Conservation (phyloP, 2,329 filamentous ascomycete species). For the Tolypocladium sp. region DNA sequence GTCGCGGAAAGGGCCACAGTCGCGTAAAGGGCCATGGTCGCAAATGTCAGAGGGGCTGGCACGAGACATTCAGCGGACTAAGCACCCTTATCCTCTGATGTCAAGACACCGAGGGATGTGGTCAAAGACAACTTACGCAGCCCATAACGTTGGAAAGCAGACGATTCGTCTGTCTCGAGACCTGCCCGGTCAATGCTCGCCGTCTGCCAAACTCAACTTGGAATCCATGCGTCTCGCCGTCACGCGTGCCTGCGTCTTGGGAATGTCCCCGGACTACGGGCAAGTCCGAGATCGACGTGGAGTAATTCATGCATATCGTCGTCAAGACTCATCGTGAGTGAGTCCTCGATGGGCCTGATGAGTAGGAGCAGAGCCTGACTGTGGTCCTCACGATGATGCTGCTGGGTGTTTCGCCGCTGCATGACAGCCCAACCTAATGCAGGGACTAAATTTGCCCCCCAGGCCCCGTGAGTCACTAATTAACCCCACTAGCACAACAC, state of each 20-base stretch:
- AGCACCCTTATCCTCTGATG: neutral
- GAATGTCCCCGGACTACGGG: neutral
- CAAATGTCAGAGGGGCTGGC: neutral
- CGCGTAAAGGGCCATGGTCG: neutral
- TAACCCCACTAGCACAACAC: neutral
- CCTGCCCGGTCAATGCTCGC: neutral
- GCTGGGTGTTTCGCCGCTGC: neutral
- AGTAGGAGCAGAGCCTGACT: neutral
- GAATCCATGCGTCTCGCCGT: too few relatives aligned
- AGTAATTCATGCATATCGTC: neutral
- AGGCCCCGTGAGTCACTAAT: neutral
- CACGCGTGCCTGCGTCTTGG: neutral
- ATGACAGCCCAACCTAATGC: neutral
- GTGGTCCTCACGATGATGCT: neutral
- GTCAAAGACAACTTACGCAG: neutral
- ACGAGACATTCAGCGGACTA: neutral
- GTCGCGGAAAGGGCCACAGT: neutral
- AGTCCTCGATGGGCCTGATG: neutral
- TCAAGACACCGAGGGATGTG: neutral
- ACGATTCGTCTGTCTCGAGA: too few relatives aligned
- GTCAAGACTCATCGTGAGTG: neutral
- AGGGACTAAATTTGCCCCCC: neutral
- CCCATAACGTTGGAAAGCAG: too few relatives aligned
- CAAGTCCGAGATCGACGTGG: neutral
- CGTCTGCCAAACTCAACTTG: too few relatives aligned